phyloP scores from a whole-genome alignment of 176 grass and related monocot species.

The Pharus latifolius region DNA sequence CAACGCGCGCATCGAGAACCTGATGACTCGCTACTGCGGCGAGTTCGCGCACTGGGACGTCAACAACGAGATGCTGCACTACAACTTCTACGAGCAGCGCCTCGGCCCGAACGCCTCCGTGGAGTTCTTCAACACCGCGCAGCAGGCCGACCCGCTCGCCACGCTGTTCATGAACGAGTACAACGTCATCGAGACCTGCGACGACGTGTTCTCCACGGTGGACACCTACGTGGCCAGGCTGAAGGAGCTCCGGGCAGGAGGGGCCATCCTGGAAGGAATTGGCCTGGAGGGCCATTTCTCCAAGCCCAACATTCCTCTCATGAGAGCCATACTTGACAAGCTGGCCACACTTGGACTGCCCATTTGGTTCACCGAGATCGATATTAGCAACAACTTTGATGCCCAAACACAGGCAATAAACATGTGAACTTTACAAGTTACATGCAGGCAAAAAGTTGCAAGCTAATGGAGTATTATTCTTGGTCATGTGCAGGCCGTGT shows the following conservation, averaged over 20 bases:
- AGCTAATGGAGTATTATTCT: too few relatives aligned
- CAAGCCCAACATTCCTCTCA: conserved; percentile 80
- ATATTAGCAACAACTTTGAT: conserved; percentile 68
- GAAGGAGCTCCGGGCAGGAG: conserved; percentile 49
- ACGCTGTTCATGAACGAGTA: conserved; percentile 99
- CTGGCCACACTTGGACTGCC: conserved; percentile 74
- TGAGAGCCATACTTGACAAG: conserved; percentile 86
- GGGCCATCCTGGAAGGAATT: conserved; percentile 72
- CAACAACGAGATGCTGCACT: conserved; percentile 99
- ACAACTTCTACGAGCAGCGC: conserved; percentile 84
- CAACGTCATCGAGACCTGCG: conserved; percentile 94
- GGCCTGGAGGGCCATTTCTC: conserved; percentile 89
- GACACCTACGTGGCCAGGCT: conserved; percentile 65
- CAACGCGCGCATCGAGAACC: conserved; percentile 62
- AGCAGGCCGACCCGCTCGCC: conserved; percentile 80
- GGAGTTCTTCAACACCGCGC: conserved; percentile 88
- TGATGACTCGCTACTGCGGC: conserved; percentile 81
- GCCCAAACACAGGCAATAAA: conserved; percentile 49
- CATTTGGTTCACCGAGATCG: conserved; percentile 97
- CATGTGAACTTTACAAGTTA: too few relatives aligned
- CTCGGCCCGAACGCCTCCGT: conserved; percentile 66
- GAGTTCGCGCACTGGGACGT: conserved; percentile 99
- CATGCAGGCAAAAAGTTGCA: too few relatives aligned
- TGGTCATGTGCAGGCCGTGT: conserved; percentile 39
- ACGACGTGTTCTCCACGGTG: conserved; percentile 66